Percentiles rank a stretch among this genome's conserved stretches.
phyloP scores from a whole-genome alignment of 768 basidiomycete genomes.

The Collybia nuda region DNA sequence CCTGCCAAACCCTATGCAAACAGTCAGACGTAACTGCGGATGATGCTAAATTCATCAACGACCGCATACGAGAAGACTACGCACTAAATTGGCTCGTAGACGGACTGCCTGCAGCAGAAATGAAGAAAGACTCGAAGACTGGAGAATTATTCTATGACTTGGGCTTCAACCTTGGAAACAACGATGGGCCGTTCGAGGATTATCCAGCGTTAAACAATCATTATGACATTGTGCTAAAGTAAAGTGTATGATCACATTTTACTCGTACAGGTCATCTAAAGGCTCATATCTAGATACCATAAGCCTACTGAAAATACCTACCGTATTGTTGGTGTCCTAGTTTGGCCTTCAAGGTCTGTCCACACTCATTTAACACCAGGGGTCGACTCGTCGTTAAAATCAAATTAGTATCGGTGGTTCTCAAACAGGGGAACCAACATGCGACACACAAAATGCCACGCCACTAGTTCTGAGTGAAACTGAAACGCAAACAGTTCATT shows the following conservation, averaged over 20 bases:
- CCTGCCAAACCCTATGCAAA: slow-evolving; percentile 77
- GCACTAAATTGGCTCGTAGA: slow-evolving; percentile 95
- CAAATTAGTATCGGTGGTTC: slow-evolving; percentile 60
- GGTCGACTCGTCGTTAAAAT: background rate
- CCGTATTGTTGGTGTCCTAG: slow-evolving; percentile 90
- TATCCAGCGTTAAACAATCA: slow-evolving; percentile 86
- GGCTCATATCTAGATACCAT: slow-evolving; percentile 66
- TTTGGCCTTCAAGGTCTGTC: slow-evolving; percentile 59
- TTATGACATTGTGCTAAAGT: slow-evolving; percentile 84
- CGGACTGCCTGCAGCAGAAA: slow-evolving; percentile 91
- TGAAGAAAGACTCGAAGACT: slow-evolving; percentile 78
- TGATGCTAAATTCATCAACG: slow-evolving; percentile 88
- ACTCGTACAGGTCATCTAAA: background rate
- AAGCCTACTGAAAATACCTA: slow-evolving; percentile 63
- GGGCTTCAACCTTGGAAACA: slow-evolving; percentile 90
- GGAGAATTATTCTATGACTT: slow-evolving; percentile 91
- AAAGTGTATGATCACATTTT: slow-evolving; percentile 10
- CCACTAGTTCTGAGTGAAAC: slow-evolving; percentile 66
- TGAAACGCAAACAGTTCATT: slow-evolving; percentile 62
- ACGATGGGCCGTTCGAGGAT: slow-evolving; percentile 55
- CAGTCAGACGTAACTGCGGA: slow-evolving; percentile 53
- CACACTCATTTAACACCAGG: background rate
- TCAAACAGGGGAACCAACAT: slow-evolving; percentile 51
- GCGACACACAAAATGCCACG: slow-evolving; percentile 38
- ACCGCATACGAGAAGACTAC: slow-evolving; percentile 89